Evolutionary conservation across 75 land plant genomes (phyloP).

Genomic region (Pseudotsuga menziesii): DNA sequence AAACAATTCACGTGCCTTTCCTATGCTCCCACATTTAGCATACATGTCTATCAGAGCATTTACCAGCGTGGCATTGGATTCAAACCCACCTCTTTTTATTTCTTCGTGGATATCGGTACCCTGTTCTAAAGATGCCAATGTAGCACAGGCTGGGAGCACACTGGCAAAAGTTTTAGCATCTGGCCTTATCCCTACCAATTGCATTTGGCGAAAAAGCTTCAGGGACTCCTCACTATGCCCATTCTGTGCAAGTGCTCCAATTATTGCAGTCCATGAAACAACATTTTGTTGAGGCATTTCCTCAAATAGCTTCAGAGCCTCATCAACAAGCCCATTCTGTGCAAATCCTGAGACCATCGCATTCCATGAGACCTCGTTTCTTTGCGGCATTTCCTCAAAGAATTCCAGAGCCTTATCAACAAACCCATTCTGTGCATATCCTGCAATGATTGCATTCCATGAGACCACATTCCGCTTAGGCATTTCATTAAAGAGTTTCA

Average conservation of each 20-base stretch:
- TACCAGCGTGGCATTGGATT: neutral
- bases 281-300: too few relatives aligned
- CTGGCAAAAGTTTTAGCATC: constrained; percentile 10
- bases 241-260: too few relatives aligned
- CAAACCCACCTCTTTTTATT: constrained; percentile 6
- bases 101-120: constrained; percentile 12
- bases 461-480: constrained; percentile 7
- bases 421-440: constrained; percentile 9
- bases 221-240: too few relatives aligned
- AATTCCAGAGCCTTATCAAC: constrained; percentile 5
- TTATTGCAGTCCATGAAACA: too few relatives aligned
- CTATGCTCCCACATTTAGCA: constrained; percentile 11
- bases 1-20: constrained; percentile 14
- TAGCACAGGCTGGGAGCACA: constrained; percentile 10
- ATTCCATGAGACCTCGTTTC: constrained; percentile 12
- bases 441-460: constrained; percentile 17
- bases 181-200: too few relatives aligned
- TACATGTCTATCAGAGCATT: constrained; percentile 30
- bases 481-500: constrained; percentile 22
- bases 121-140: neutral
- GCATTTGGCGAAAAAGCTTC: too few relatives aligned
- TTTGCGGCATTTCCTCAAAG: constrained; percentile 3
- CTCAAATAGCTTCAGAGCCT: too few relatives aligned
- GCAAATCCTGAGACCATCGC: constrained; percentile 3
- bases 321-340: constrained; percentile 13